Base-by-base conservation (phyloP, 2,329 filamentous ascomycete species). In the Curvularia spicifera region DNA sequence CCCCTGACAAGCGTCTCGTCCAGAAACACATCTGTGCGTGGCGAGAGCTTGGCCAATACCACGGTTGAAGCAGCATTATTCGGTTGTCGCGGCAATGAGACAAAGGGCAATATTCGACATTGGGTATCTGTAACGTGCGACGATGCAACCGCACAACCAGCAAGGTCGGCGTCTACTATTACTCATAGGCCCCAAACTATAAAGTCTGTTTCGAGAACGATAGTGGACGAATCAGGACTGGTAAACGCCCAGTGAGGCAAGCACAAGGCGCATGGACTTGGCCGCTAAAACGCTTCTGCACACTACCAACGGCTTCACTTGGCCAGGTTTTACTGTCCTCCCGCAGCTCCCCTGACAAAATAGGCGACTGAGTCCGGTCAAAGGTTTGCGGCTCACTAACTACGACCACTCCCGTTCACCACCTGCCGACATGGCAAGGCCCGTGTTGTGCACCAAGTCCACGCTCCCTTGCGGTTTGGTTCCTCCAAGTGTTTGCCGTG, bases 141-240 rank as follows among this genome's bases (percentile, higher is more conserved):
- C 57, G 59, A 51, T 56, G 59, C 53, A 33, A 40, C 50, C 28
- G 35, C 22, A 39, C 45, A n/a, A 52, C 59, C 53, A 60, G 42
- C 8, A 35, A 49, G 42, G 33, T 52, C 20, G 50, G 47, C 45
- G 53, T 43, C 39, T 18, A 39, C 33, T 48, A 13, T 45, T 29
- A 10, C 28, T 31, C 44, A 28, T 26, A 43, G 2, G 2, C 22
- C 12, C 8, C 35, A 49, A 60, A 60, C 46, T 42, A 18, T 62
- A 56, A 24, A 44, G 33, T 52, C 39, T 40, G 50, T 12, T 44
- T 52, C 29, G 40, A 40, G 50, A 31, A 44, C n/a, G 29, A 52
- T 20, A 33, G 22, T 29, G 29, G 20, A 44, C 50, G 40, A 35
- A 52, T 52, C 29, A 44, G 50, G 40, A 7, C 50, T 44, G 31